A percentile compares a stretch with the other conserved stretches of the same genome.
phyloP scores from a whole-genome alignment of 2,329 filamentous ascomycete genomes.

The Neofusicoccum ribis region DNA sequence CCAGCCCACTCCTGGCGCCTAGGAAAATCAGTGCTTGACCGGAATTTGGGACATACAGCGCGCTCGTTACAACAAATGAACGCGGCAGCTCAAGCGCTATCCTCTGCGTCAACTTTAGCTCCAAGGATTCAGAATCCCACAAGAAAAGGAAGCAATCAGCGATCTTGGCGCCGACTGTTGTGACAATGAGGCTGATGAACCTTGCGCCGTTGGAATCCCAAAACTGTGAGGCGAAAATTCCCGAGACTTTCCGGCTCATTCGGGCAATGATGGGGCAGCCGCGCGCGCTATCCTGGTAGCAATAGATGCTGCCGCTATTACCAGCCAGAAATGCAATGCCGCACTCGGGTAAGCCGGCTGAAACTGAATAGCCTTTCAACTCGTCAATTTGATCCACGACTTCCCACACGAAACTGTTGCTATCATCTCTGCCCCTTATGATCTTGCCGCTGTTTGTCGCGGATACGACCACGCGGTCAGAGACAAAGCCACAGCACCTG shows the following conservation, averaged over 20 bases:
- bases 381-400: slow-evolving; percentile 36
- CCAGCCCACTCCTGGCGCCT: slow-evolving; percentile 3
- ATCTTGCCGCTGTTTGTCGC: slow-evolving; percentile 62
- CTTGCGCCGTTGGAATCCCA: neutral
- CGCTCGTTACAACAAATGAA: slow-evolving; percentile 54
- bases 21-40: slow-evolving; percentile 1
- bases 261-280: slow-evolving; percentile 29
- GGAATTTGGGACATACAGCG: neutral
- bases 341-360: slow-evolving; percentile 38
- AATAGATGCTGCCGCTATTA: slow-evolving; percentile 44
- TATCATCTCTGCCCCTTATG: slow-evolving; percentile 19
- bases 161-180: slow-evolving; percentile 36
- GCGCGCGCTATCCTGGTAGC: slow-evolving; percentile 30
- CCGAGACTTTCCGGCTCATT: slow-evolving; percentile 42
- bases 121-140: neutral
- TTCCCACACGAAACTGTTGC: slow-evolving; percentile 24
- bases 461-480: neutral
- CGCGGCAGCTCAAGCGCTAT: slow-evolving; percentile 32
- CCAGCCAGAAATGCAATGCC: slow-evolving; percentile 49
- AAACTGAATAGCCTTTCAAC: slow-evolving; percentile 51
- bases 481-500: slow-evolving; percentile 14
- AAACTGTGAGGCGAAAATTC: slow-evolving; percentile 34
- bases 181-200: slow-evolving; percentile 36
- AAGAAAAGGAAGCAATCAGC: slow-evolving; percentile 30
- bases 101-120: neutral